Evolutionary conservation across 352 stramenopile genomes (phyloP).

Genomic region (Phytophthora citricola): DNA sequence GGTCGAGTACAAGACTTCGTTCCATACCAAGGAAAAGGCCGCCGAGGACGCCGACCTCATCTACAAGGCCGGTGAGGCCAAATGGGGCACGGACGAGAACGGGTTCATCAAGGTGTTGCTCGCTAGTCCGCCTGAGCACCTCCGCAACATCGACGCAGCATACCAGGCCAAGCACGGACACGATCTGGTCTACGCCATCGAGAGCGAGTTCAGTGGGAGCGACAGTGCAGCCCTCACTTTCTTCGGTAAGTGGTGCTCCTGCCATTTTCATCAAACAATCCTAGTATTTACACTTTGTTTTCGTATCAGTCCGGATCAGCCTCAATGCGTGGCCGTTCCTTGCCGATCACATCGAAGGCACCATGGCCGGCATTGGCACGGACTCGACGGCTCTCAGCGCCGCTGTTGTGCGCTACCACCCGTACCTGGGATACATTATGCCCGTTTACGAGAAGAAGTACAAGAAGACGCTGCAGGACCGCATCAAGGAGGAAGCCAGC

Average conservation of each 20-base stretch:
- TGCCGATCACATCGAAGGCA: conserved; percentile 62
- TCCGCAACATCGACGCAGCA: conserved; percentile 59
- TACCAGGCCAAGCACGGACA: conserved; percentile 74
- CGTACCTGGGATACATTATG: conserved; percentile 60
- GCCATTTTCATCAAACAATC: neutral
- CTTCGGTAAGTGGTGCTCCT: conserved; percentile 41
- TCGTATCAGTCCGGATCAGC: conserved; percentile 47
- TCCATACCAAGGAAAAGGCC: conserved; percentile 75
- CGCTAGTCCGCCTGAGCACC: conserved; percentile 63
- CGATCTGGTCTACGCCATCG: conserved; percentile 59
- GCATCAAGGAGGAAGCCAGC: conserved; percentile 57
- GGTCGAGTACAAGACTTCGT: conserved; percentile 48
- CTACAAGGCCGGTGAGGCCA: conserved; percentile 82
- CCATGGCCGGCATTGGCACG: conserved; percentile 77
- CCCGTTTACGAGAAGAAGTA: conserved; percentile 65
- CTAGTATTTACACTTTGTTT: conserved; percentile 8
- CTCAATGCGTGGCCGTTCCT: conserved; percentile 69
- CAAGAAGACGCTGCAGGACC: conserved; percentile 63
- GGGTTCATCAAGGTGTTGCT: conserved; percentile 70
- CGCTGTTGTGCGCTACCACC: conserved; percentile 75
- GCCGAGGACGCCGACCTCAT: conserved; percentile 65
- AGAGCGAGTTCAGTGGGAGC: conserved; percentile 74
- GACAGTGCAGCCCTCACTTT: conserved; percentile 57
- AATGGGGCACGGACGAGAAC: conserved; percentile 80
- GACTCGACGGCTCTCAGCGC: conserved; percentile 70